Conservation (phyloP, 768 basidiomycete genomes). For the Lentinula detonsa region DNA sequence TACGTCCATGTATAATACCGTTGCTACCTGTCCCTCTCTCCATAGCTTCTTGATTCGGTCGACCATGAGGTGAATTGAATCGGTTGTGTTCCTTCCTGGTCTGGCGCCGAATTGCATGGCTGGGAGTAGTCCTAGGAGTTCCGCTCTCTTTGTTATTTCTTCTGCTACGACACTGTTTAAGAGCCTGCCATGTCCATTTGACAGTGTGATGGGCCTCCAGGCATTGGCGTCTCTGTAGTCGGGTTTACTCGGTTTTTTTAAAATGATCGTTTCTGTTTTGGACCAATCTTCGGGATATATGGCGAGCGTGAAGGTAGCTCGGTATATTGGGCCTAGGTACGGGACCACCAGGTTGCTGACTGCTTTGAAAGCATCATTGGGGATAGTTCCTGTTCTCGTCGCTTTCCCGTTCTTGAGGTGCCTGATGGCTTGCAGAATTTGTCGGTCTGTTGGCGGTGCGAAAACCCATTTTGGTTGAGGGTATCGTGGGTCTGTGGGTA, state of each 20-base stretch:
- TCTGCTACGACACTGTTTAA: not conserved
- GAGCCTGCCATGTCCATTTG: not conserved
- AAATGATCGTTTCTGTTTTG: slow-evolving; percentile 8
- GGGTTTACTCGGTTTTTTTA: slow-evolving; percentile 19
- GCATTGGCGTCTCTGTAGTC: slow-evolving; percentile 19
- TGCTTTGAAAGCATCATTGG: not conserved
- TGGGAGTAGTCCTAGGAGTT: slow-evolving; percentile 13
- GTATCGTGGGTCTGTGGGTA: too few relatives aligned
- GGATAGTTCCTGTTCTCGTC: not conserved
- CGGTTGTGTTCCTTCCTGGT: slow-evolving; percentile 21
- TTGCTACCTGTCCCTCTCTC: slow-evolving; percentile 15
- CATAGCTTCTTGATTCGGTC: slow-evolving; percentile 16
- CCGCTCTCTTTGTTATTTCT: not conserved
- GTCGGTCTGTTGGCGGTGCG: too few relatives aligned
- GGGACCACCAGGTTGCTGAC: too few relatives aligned
- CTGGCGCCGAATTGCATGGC: slow-evolving; percentile 22
- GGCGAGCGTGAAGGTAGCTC: not conserved
- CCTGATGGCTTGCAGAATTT: not conserved
- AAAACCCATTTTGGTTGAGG: too few relatives aligned
- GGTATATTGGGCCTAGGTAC: not conserved
- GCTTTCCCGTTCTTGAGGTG: slow-evolving; percentile 1
- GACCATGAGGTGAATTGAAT: slow-evolving; percentile 21
- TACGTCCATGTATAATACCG: slow-evolving; percentile 23
- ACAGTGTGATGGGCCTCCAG: slow-evolving; percentile 22
- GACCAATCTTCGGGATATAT: not conserved